Base-by-base conservation (phyloP, 108 stramenopile species). In the Cyclotella cryptica region DNA sequence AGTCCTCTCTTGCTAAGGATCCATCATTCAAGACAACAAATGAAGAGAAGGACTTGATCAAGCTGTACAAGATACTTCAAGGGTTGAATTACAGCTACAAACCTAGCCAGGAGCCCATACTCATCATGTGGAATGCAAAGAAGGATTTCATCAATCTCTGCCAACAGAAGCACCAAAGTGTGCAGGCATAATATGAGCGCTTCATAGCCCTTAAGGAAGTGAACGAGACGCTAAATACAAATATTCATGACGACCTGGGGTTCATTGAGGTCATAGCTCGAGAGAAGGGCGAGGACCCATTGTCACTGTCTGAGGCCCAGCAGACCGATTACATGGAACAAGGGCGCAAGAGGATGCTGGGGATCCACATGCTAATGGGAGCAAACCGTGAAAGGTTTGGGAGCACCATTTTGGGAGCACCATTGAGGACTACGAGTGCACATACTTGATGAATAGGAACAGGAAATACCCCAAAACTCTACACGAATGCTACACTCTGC, bases 1-100 rank as follows among this genome's bases (percentile, higher is more conserved):
- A 59, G 58, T 18, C 58, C 18, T 12, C 5, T 28, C 26, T 59
- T 2, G 28, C 2, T 3, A 13, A 59, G 26, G 24, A 59, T 27
- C 14, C 24, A 1, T 4, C 18, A 12, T 59, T 59, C 26, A 22
- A 28, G 26, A 3, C 2, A 3, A 4, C 4, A 1, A 24, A 59
- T 59, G 21, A 59, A 26, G 58, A 59, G 3, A 59, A 59, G 13
- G 58, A 59, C 58, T 2, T 59, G 10, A 22, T 59, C 5, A 59
- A 22, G 26, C 26, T 59, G 14, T 28, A 28, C 22, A 59, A 59
- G 28, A 59, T 59, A 2, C 58, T 59, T 1, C 22, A 59, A 28
- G 26, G 9, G 6, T 2, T 59, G 1, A 59, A 59, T 13, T 59
- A 12, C 58, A 59, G 22, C 26, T 59, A 59, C 26, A 22, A 9